Evolutionary conservation across 2,329 filamentous ascomycete species (phyloP).

Genomic region (Cryphonectria radicalis): DNA sequence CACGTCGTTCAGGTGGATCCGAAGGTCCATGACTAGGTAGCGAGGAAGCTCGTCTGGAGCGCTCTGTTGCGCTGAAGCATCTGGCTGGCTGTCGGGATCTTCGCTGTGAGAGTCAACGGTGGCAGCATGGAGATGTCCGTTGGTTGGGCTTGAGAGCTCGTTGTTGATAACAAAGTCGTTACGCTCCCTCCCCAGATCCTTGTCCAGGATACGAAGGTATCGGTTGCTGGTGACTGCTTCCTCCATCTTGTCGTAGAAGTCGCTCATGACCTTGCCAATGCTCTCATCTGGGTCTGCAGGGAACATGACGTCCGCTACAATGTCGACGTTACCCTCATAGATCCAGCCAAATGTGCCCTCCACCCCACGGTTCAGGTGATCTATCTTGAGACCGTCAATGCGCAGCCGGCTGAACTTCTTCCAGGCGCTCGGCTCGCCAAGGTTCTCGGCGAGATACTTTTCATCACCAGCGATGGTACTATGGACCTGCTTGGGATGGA

Average conservation of each 20-base stretch:
- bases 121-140: constrained; percentile 21
- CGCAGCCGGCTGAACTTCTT: constrained; percentile 94
- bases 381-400: constrained; percentile 92
- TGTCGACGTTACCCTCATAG: constrained; percentile 94
- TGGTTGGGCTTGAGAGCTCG: constrained; percentile 14
- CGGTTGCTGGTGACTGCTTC: constrained; percentile 84
- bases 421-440: constrained; percentile 75
- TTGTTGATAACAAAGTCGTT: constrained; percentile 32
- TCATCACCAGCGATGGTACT: constrained; percentile 70
- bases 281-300: constrained; percentile 86
- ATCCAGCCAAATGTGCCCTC: constrained; percentile 98
- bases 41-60: constrained; percentile 64
- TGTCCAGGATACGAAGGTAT: constrained; percentile 63
- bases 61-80: constrained; percentile 26
- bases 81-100: constrained; percentile 12
- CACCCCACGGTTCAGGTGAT: constrained; percentile 92
- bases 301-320: constrained; percentile 94
- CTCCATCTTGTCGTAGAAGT: constrained; percentile 95
- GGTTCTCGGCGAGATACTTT: constrained; percentile 58
- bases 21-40: constrained; percentile 90
- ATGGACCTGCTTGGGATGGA: constrained; percentile 91
- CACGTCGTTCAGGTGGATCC: constrained; percentile 94
- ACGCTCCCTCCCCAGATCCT: constrained; percentile 38
- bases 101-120: constrained; percentile 19
- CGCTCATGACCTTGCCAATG: constrained; percentile 91